Conservation (phyloP, 2,329 filamentous ascomycete genomes). For the Kalmusia sp. region DNA sequence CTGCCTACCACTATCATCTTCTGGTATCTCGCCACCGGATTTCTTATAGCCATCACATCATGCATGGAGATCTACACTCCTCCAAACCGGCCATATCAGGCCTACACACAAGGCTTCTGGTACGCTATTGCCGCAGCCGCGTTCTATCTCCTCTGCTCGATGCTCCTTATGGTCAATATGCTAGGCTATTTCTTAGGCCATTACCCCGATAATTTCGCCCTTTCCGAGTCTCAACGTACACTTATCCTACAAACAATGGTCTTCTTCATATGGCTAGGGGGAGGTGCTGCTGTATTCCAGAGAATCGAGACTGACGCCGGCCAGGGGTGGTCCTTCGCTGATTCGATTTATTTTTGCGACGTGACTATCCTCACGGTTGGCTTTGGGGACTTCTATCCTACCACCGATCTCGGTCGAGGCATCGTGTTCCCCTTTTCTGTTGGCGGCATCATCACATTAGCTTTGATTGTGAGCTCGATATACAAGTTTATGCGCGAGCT, state of each 20-base stretch:
- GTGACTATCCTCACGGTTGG: slow-evolving; percentile 52
- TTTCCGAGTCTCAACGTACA: slow-evolving; percentile 83
- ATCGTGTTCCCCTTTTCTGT: slow-evolving; percentile 85
- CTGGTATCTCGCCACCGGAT: slow-evolving; percentile 71
- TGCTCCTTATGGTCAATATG: slow-evolving; percentile 80
- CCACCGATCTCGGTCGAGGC: slow-evolving; percentile 66
- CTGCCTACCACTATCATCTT: slow-evolving; percentile 83
- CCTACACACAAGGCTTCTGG: slow-evolving; percentile 83
- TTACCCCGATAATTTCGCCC: slow-evolving; percentile 78
- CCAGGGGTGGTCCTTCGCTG: slow-evolving; percentile 72
- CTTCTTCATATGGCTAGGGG: slow-evolving; percentile 80
- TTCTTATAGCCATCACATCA: slow-evolving; percentile 71
- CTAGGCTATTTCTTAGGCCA: slow-evolving; percentile 76
- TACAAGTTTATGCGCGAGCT: slow-evolving; percentile 69
- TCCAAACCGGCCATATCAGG: slow-evolving; percentile 55
- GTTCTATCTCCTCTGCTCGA: slow-evolving; percentile 80
- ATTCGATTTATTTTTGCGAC: slow-evolving; percentile 63
- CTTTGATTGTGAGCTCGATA: slow-evolving; percentile 82
- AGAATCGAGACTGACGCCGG: slow-evolving; percentile 63
- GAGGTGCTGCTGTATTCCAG: slow-evolving; percentile 79
- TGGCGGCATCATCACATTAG: slow-evolving; percentile 82
- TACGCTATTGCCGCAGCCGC: slow-evolving; percentile 82
- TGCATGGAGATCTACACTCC: slow-evolving; percentile 69
- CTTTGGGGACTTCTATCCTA: slow-evolving; percentile 63
- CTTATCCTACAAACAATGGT: slow-evolving; percentile 90